Percentiles rank a stretch among this genome's conserved stretches.
Evolutionary conservation across 2,329 filamentous ascomycete species (phyloP).

Genomic region (Colletotrichum endophyticum): DNA sequence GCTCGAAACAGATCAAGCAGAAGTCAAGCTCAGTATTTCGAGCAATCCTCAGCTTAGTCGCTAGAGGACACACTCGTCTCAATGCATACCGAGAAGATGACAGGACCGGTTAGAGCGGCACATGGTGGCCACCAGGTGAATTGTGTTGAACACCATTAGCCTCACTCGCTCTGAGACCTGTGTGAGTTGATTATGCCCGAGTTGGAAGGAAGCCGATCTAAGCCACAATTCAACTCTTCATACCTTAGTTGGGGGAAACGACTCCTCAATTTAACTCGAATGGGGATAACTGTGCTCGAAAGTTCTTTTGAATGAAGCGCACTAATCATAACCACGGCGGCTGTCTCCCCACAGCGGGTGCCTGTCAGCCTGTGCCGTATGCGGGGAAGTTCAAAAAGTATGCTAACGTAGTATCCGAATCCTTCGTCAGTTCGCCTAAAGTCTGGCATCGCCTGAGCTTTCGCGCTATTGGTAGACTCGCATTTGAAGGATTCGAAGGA

Average conservation of each 20-base stretch:
- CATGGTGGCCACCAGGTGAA: background rate
- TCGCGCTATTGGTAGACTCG: background rate
- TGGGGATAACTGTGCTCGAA: background rate
- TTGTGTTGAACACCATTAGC: background rate
- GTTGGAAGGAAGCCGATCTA: background rate
- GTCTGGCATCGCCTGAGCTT: background rate
- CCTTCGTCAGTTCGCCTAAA: background rate
- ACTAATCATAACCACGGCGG: background rate
- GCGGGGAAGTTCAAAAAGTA: background rate
- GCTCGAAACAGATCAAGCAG: background rate
- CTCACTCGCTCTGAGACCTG: background rate
- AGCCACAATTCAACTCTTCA: background rate
- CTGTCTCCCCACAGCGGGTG: background rate
- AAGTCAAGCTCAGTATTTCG: background rate
- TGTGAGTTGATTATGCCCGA: background rate
- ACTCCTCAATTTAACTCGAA: background rate
- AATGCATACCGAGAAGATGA: background rate
- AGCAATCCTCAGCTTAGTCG: background rate
- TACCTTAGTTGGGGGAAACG: fast-evolving
- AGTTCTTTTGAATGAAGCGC: background rate
- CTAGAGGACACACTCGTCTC: background rate
- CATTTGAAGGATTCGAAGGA: background rate
- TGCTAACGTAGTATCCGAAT: background rate
- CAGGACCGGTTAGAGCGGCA: background rate
- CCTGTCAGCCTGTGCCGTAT: background rate